These are phyloP conservation scores for Babesia sp. DNA, from an alignment of 169 alveolate species.

Conservation along the genomic window DNA sequence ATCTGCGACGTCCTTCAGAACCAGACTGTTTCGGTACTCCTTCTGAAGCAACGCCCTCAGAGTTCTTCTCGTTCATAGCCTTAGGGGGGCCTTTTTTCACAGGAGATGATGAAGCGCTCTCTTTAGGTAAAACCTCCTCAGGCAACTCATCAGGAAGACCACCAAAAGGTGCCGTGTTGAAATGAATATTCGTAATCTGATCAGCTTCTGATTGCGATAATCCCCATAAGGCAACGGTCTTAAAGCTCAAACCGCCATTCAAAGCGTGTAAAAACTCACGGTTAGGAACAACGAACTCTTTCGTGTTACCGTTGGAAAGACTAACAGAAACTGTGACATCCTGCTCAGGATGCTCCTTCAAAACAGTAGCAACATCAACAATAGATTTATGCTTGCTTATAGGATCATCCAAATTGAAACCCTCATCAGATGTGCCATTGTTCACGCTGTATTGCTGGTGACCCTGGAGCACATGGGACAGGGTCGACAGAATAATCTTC, in stretches of 20 bases:
- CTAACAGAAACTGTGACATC: constrained; percentile 23
- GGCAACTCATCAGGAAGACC: constrained; percentile 20
- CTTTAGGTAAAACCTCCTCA: background rate
- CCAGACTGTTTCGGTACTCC: background rate
- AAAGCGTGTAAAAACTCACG: constrained; percentile 63
- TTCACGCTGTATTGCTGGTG: constrained; percentile 52
- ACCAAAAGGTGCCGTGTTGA: constrained; percentile 40
- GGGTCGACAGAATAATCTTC: constrained; percentile 51
- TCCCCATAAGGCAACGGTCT: constrained; percentile 56
- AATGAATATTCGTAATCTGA: constrained; percentile 36
- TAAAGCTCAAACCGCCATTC: constrained; percentile 60
- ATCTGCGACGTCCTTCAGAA: background rate
- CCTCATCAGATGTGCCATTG: constrained; percentile 7
- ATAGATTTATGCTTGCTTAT: constrained; percentile 26
- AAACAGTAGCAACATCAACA: constrained; percentile 15
- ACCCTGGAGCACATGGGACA: constrained; percentile 60
- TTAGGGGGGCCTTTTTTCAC: background rate
- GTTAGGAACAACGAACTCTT: constrained; percentile 35
- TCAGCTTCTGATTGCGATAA: constrained; percentile 62
- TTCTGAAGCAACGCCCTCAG: background rate
- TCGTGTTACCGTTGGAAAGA: constrained; percentile 53
- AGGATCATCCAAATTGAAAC: constrained; percentile 44
- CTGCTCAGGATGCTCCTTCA: constrained; percentile 36
- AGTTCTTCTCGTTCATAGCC: background rate
- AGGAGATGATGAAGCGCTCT: background rate